A percentile compares a stretch with the other conserved stretches of the same genome.
These are phyloP conservation scores for Pythium angustatum DNA, from an alignment of 352 stramenopile genomes.

Conservation along the genomic window DNA sequence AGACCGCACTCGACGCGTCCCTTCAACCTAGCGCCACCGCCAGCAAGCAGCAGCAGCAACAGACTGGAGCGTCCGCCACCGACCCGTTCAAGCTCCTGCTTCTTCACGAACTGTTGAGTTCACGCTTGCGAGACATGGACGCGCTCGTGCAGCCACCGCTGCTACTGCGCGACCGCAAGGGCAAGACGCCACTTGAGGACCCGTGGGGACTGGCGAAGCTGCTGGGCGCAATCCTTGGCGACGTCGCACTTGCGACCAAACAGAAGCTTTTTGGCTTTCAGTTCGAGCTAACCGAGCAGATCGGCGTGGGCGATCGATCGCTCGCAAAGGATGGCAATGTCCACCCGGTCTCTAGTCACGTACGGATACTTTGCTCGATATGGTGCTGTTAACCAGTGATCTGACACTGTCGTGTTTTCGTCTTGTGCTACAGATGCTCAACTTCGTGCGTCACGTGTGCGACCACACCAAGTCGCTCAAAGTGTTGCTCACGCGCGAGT, in stretches of 20 bases:
- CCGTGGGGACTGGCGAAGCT: slow-evolving; percentile 62
- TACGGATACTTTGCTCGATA: slow-evolving; percentile 26
- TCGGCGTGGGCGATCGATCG: slow-evolving; percentile 42
- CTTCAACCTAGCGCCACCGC: slow-evolving; percentile 17
- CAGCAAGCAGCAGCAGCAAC: slow-evolving; percentile 16
- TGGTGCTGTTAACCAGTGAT: background rate
- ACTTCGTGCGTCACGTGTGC: slow-evolving; percentile 73
- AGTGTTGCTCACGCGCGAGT: slow-evolving; percentile 56
- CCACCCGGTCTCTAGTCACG: slow-evolving; percentile 71
- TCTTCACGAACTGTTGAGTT: slow-evolving; percentile 52
- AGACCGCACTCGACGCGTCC: slow-evolving; percentile 40
- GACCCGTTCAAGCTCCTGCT: slow-evolving; percentile 62
- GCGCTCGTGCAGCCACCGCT: slow-evolving; percentile 49
- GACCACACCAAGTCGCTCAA: slow-evolving; percentile 66
- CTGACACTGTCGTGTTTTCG: background rate
- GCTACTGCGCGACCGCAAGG: slow-evolving; percentile 64
- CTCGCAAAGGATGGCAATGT: slow-evolving; percentile 79
- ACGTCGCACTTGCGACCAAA: slow-evolving; percentile 50
- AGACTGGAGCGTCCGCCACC: slow-evolving; percentile 13
- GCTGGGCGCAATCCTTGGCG: slow-evolving; percentile 40
- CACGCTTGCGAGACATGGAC: slow-evolving; percentile 39
- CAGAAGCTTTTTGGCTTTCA: slow-evolving; percentile 68
- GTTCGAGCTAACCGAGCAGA: slow-evolving; percentile 53
- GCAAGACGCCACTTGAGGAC: slow-evolving; percentile 51
- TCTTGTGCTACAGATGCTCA: slow-evolving; percentile 56